A percentile compares a stretch with the other conserved stretches of the same genome.
Conservation (phyloP, 1,284 basidiomycete species). For the Sporisorium scitamineum region DNA sequence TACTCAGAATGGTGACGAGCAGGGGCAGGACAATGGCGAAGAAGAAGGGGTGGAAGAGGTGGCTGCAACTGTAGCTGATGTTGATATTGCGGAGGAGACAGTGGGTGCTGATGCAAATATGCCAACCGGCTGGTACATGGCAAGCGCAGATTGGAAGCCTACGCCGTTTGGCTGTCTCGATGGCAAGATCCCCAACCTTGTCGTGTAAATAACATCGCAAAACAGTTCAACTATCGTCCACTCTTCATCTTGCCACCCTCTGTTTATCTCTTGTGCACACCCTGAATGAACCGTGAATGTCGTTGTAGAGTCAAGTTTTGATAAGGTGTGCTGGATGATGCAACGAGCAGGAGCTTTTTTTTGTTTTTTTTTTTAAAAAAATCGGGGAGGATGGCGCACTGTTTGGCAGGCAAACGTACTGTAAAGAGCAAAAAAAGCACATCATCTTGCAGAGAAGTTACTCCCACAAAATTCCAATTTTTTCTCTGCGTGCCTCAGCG, state of each 20-base stretch:
- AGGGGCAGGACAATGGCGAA: not conserved
- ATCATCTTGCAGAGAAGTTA: not conserved
- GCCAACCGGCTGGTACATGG: constrained; percentile 28
- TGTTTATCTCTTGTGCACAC: no score
- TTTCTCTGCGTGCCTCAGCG: not conserved
- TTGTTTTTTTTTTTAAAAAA: no score
- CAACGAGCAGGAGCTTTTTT: no score
- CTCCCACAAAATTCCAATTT: no score
- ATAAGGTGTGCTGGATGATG: no score
- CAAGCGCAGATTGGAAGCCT: constrained; percentile 17
- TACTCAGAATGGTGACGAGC: not conserved
- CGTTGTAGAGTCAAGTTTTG: no score
- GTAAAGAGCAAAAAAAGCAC: no score
- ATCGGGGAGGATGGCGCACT: no score
- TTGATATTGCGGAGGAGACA: not conserved
- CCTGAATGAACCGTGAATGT: not conserved
- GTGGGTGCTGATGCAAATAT: not conserved
- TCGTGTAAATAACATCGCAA: no score
- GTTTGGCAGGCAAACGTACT: no score
- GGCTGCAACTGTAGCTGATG: not conserved
- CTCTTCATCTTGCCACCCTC: no score
- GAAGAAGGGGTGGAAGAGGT: not conserved
- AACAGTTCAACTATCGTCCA: no score
- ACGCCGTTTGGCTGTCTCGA: constrained; percentile 37
- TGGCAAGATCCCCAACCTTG: constrained; percentile 31